These are phyloP conservation scores for Monilinia vaccinii-corymbosi DNA, from an alignment of 2,329 filamentous ascomycete genomes.

Conservation along the genomic window DNA sequence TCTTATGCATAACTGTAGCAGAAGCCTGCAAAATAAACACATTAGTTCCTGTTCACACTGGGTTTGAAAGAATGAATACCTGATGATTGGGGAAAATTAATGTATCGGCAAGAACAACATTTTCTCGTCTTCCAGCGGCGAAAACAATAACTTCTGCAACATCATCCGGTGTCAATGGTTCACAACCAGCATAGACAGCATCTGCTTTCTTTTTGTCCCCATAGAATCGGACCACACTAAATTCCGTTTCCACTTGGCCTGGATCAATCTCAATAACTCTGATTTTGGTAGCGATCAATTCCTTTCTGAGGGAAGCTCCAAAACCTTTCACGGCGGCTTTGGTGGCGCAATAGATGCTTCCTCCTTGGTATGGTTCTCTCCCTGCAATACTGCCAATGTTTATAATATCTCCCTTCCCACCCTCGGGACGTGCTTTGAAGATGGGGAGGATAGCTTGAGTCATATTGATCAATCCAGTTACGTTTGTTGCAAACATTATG, in stretches of 20 bases:
- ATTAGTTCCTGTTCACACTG: slow-evolving; percentile 11
- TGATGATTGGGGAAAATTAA: slow-evolving; percentile 85
- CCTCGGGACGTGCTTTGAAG: slow-evolving; percentile 60
- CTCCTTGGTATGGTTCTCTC: slow-evolving; percentile 74
- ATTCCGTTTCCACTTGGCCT: slow-evolving; percentile 90
- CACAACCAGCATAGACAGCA: slow-evolving; percentile 74
- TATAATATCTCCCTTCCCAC: slow-evolving; percentile 85
- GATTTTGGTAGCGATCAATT: slow-evolving; percentile 72
- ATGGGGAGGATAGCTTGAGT: slow-evolving; percentile 82
- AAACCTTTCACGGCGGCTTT: slow-evolving; percentile 84
- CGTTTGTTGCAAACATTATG: slow-evolving; percentile 86
- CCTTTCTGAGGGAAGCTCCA: slow-evolving; percentile 72
- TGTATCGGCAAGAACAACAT: slow-evolving; percentile 83
- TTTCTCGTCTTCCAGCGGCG: slow-evolving; percentile 72
- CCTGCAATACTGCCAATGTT: slow-evolving; percentile 93
- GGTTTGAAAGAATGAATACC: slow-evolving; percentile 40
- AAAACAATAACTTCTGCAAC: slow-evolving; percentile 90
- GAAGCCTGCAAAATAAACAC: slow-evolving; percentile 22
- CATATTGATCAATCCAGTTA: slow-evolving; percentile 91
- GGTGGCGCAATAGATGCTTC: slow-evolving; percentile 86
- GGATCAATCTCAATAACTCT: slow-evolving; percentile 84
- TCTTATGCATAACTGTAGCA: slow-evolving; percentile 38
- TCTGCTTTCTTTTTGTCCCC: slow-evolving; percentile 86
- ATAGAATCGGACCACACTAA: slow-evolving; percentile 79
- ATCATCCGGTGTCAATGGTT: slow-evolving; percentile 81